Base-by-base conservation (phyloP, 2,329 filamentous ascomycete genomes). In the Aureobasidium uvarum region DNA sequence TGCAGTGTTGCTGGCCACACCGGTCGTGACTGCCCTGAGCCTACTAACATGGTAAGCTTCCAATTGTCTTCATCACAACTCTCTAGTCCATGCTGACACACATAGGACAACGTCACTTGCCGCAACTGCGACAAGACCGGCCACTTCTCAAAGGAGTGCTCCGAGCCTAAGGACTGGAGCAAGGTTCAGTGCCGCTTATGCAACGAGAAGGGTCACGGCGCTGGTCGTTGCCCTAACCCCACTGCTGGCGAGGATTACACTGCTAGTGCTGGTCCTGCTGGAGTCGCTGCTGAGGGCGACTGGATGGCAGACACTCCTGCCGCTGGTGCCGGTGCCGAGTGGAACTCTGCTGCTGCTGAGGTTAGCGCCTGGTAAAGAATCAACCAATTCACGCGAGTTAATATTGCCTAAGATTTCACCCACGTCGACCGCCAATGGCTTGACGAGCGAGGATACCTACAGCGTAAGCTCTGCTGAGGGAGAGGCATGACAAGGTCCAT, bases 131-230 rank as follows among this genome's bases (percentile, higher is more conserved):
- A 70, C 20, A 52, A 70, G 52, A 70, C 43, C 64, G 87, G 87
- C 2, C 87, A 90, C 70, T 86, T 86, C 70, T 81, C 83, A 39
- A 81, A 80, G 46, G 86, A 89, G 71, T 90, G 87, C 72, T 86
- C 88, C 33, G 79, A 86, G 73, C 86, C 83, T 18, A 81, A 81
- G 65, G 83, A 84, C 66, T 73, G 80, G 80, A 69, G 71, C 62
- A 79, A 78, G 71, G 77, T 78, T 73, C 81, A 73, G 79, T 80
- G 81, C 71, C 75, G 73, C 65, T 80, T 81, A 73, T 83, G 81
- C 68, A 75, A 75, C 14, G 74, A 80, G 66, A 60, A 43, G 8
- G 68, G 68, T 25, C 68, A 69, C 43, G 66, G 65, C 23, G 50
- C 66, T 25, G 69, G 68, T 33, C 69, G 72, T 25, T 74, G 74